These are phyloP conservation scores for Trichosporon sp. DNA, from an alignment of 1,284 basidiomycete species.

Conservation along the genomic window DNA sequence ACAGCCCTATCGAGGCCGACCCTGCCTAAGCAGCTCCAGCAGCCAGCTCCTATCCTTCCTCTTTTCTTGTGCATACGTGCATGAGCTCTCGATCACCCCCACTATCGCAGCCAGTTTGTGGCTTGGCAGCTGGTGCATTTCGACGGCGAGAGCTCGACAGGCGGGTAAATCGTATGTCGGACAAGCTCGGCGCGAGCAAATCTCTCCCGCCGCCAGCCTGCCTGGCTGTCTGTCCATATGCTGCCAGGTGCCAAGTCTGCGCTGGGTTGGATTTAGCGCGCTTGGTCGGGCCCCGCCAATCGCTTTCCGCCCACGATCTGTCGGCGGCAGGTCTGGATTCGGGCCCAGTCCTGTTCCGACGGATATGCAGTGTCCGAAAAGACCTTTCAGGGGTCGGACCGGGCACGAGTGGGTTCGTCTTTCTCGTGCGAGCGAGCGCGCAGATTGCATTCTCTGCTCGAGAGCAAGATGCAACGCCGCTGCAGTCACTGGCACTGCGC, in stretches of 20 bases:
- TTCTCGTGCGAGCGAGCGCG: too few species aligned
- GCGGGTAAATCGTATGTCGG: too few species aligned
- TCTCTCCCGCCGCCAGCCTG: too few species aligned
- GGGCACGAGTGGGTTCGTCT: background rate
- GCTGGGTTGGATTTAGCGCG: background rate
- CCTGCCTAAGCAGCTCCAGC: too few species aligned
- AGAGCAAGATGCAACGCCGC: background rate
- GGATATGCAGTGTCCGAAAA: background rate
- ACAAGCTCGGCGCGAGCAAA: too few species aligned
- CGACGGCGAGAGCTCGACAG: too few species aligned
- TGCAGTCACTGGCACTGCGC: background rate
- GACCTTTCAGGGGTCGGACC: background rate
- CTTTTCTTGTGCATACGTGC: background rate
- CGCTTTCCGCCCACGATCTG: background rate
- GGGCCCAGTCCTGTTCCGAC: background rate
- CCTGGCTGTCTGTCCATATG: too few species aligned
- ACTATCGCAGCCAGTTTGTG: background rate
- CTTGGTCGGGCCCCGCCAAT: background rate
- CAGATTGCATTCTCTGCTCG: too few species aligned
- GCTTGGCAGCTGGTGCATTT: background rate
- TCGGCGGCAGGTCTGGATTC: background rate
- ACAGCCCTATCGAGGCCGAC: background rate
- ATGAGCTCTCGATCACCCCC: background rate
- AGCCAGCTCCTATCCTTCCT: too few species aligned
- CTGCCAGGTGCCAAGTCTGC: background rate